phyloP scores from a whole-genome alignment of 2,329 filamentous ascomycete genomes.

The Fusarium piperis region DNA sequence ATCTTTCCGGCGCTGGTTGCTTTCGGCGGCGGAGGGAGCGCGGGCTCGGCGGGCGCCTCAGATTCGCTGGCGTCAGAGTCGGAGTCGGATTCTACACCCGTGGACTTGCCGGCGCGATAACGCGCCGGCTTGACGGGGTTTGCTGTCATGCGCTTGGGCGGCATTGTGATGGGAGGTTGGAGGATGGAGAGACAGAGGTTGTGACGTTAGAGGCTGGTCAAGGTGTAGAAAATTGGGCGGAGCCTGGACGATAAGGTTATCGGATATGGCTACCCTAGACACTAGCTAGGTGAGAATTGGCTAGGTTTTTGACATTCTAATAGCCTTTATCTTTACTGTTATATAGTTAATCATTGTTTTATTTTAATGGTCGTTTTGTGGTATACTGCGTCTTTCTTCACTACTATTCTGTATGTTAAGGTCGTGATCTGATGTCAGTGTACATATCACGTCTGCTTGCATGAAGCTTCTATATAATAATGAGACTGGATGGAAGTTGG shows the following conservation, averaged over 20 bases:
- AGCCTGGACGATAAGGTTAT: constrained; percentile 31
- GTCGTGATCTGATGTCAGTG: no score
- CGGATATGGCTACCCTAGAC: constrained; percentile 15
- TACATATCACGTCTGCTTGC: no score
- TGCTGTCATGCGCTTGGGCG: constrained; percentile 90
- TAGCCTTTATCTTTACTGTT: background rate
- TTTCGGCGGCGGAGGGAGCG: constrained; percentile 66
- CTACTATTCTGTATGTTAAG: no score
- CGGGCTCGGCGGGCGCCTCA: constrained; percentile 45
- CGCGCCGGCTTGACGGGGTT: constrained; percentile 84
- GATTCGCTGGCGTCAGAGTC: constrained; percentile 62
- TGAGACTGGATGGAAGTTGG: no score
- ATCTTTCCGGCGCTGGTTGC: constrained; percentile 66
- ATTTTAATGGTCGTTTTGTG: rapidly evolving
- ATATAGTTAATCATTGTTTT: background rate
- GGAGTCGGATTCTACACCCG: constrained; percentile 64
- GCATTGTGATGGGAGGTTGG: constrained; percentile 54
- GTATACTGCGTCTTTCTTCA: background rate
- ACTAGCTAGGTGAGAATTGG: background rate
- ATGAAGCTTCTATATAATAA: no score
- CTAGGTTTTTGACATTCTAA: background rate
- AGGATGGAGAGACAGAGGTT: constrained; percentile 7
- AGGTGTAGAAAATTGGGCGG: constrained; percentile 31
- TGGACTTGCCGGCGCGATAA: constrained; percentile 85
- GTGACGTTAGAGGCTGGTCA: constrained; percentile 34